Evolutionary conservation across 2,329 filamentous ascomycete genomes (phyloP), one percentile per base, ranked within the genome.

Genomic region (Fusarium proliferatum): DNA sequence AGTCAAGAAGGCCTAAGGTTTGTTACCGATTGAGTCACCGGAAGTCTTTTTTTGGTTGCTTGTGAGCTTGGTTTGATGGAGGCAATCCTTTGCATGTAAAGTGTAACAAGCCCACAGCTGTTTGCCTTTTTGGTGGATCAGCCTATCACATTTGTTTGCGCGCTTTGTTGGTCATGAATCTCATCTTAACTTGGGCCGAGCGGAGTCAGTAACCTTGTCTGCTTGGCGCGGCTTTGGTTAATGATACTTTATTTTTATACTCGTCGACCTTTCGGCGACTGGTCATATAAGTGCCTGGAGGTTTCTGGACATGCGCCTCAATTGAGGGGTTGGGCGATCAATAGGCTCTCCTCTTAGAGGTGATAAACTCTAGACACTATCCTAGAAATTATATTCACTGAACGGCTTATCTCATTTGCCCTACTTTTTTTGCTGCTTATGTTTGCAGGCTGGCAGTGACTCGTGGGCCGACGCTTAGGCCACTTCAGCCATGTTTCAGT

Each of bases 171-270:
- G 30, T 7, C 4, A 19, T 23, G n/a, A 12, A 17, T 10, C n/a
- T 23, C 11, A 6, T 33, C 30, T 33, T 9, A 19, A 34, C 6
- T n/a, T 19, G 2, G 16, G 21, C 8, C 8, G 5, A 21, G 12
- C 11, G 5, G 8, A 19, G 4, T 8, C 3, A 19, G 15, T 13
- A 23, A 8, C 2, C 12, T 23, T 19, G 15, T 13, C 3, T 12
- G 2, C 4, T 13, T 19, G 5, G 7, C 15, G 5, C 5, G 5
- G 13, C 0, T 23, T 17, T 3, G 4, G 8, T 2, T 6, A 9
- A 2, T 10, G 10, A 10, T 5, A 46, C 0, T 9, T 19, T 11
- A 5, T 51, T 33, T 12, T 34, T 2, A 3, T 5, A 15, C 8
- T 19, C n/a, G n/a, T 8, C 6, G 2, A 51, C 1, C 15, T 21